Base-by-base conservation (phyloP, 495 filamentous ascomycete genomes). In the Trichoderma orchidacearum region DNA sequence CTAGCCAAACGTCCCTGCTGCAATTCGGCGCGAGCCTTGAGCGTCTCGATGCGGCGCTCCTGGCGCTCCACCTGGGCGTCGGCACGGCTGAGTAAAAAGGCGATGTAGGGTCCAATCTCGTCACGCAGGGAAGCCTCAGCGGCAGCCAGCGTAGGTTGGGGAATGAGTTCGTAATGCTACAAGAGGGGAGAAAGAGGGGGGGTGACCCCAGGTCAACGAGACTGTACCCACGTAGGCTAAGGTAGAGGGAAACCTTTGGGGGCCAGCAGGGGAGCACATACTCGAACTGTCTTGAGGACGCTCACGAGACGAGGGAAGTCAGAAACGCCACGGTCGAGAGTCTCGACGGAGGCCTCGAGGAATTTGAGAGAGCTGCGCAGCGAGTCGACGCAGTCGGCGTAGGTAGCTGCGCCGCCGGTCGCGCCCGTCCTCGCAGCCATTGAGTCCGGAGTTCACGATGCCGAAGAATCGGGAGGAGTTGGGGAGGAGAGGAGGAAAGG, bases 101-200 rank as follows among this genome's bases (percentile, higher is more conserved):
- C 59, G 29, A 75, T 72, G 12, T 73, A 73, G 23, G 75, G 75
- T 9, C 69, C 68, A 54, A 77, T 76, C 59, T 77, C 75, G 58
- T 76, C 72, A 59, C 72, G 73, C 12, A 77, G 68, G 5, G 75
- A 76, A 56, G 72, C 54, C 35, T 77, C 75, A 59, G 75, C 75
- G 5, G 66, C 64, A 36, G 71, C 70, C 56, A 77, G 70, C 45
- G 73, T 74, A 3, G 71, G 68, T 55, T 76, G 73, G 7, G 75
- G 75, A 61, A 77, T 75, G 0, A 77, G 65, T 57, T 77, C 75
- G 71, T 77, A 77, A 66, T 77, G 74, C 68, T 76, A 23, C 27
- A 7, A 41, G 17, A 17, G 27, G 35, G 41, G 25, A 50, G 34
- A 4, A 36, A 32, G 15, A 32, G 18, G 27, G 25, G 23, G 45